A percentile compares a stretch with the other conserved stretches of the same genome.
These are phyloP conservation scores for Nitzschia sp. DNA, from an alignment of 108 stramenopile genomes.

Conservation along the genomic window DNA sequence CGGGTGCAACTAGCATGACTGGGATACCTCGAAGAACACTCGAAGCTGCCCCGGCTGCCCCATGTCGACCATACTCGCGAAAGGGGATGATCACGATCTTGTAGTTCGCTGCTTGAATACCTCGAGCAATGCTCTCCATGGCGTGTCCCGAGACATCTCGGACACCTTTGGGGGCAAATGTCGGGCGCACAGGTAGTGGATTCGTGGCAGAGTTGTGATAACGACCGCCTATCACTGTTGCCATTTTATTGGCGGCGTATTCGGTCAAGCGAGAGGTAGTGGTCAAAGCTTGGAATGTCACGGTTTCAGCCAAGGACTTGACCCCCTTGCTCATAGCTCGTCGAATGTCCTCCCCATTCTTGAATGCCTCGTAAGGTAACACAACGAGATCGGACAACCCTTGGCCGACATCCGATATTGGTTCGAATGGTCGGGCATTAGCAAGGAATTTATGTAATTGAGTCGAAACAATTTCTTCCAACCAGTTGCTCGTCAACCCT, in stretches of 20 bases:
- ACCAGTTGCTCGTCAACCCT: slow-evolving; percentile 57
- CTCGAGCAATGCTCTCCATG: slow-evolving; percentile 62
- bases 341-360: slow-evolving; percentile 49
- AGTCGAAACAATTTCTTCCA: slow-evolving; percentile 77
- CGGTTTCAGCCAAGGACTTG: slow-evolving; percentile 62
- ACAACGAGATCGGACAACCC: slow-evolving; percentile 68
- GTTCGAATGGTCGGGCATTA: slow-evolving; percentile 70
- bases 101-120: slow-evolving; percentile 78
- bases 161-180: slow-evolving; percentile 43
- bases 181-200: slow-evolving; percentile 60
- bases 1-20: slow-evolving; percentile 68
- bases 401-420: slow-evolving; percentile 62
- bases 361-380: slow-evolving; percentile 67
- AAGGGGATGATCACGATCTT: slow-evolving; percentile 76
- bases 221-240: slow-evolving; percentile 24
- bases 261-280: slow-evolving; percentile 62
- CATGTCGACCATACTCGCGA: slow-evolving; percentile 64
- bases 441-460: slow-evolving; percentile 87
- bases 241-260: slow-evolving; percentile 59
- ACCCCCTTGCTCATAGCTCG: slow-evolving; percentile 61
- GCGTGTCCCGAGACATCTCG: slow-evolving; percentile 55
- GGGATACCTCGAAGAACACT: slow-evolving; percentile 78
- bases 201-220: slow-evolving; percentile 17
- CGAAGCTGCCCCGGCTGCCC: slow-evolving; percentile 59
- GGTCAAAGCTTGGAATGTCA: slow-evolving; percentile 69